Evolutionary conservation across 2,329 filamentous ascomycete genomes (phyloP), one percentile per base, ranked within the genome.

Genomic region (Scopulariopsis brevicaulis): DNA sequence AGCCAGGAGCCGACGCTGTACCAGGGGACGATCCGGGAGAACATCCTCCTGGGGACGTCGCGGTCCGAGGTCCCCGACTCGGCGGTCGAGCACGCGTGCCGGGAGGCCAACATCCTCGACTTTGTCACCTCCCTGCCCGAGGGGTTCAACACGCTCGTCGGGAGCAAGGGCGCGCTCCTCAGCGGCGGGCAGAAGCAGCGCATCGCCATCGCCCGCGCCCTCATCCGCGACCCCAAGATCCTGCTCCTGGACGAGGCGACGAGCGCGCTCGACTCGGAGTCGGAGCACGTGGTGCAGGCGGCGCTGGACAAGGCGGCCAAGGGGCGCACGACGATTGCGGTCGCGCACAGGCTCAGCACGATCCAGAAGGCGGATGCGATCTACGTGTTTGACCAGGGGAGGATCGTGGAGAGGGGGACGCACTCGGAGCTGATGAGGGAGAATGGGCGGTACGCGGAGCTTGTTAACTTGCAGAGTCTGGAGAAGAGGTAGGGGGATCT

Each of bases 351-450:
- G 25, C 75, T 99, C 6, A 90, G 85, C 66, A 96, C 94, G 0
- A 96, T 97, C 60, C 91, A 96, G 69, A 92, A 94, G 69, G 93
- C 93, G 0, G 93, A 97, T 68, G 75, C 93, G 54, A 97, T 97
- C 65, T 96, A 95, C 63, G 93, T 97, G n/a, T 94, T 97, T 68
- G 92, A 96, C 70, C 85, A 89, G 65, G 94, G 93, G 8, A 81
- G 83, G 60, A 83, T 97, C 51, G 88, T 95, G 1, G 93, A 97
- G 75, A 81, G 82, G 63, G 93, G 93, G 5, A 90, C 84, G 10
- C 93, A 97, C 68, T 66, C 74, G 0, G 87, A 90, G 67, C 69
- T 93, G 65, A 84, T 89, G 80, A 79, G 77, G 63, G 79, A 77
- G 67, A 83, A 84, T 62, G 87, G 88, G 3, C 78, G 87, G 54